Conservation (phyloP, 129 eudicot genomes). For the Saposhnikovia divaricata region DNA sequence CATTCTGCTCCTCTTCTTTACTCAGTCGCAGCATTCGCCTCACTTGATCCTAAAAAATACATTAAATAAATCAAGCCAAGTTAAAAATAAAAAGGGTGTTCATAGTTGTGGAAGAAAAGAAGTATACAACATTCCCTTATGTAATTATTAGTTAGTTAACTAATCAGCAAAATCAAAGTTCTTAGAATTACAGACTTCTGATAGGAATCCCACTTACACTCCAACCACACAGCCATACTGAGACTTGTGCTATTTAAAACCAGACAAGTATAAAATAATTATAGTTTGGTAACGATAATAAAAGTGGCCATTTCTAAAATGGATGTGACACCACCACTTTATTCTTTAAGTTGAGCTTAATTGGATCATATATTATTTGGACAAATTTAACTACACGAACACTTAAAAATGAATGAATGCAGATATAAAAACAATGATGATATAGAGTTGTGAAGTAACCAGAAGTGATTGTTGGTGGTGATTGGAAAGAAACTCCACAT, state of each 20-base stretch:
- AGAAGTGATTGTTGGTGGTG: conserved; percentile 23
- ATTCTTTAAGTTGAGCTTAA: no score
- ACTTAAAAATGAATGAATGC: neutral
- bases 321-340: no score
- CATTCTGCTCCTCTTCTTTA: conserved; percentile 41
- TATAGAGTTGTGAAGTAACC: conserved; percentile 13
- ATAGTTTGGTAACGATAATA: no score
- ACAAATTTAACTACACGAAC: no score
- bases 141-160: neutral
- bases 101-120: neutral
- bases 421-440: neutral
- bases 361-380: no score
- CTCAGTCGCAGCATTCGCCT: conserved; percentile 77
- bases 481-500: conserved; percentile 32
- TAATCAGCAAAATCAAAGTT: neutral
- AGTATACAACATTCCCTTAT: neutral
- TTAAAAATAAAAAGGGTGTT: neutral
- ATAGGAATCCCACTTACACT: neutral
- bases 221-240: neutral
- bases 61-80: neutral
- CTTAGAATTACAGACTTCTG: neutral
- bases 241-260: neutral
- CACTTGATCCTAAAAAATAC: conserved; percentile 47
- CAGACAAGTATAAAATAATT: no score
- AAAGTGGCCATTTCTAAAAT: no score